Percentiles rank a stretch among this genome's conserved stretches.
phyloP scores from a whole-genome alignment of 768 basidiomycete genomes.

The Phlegmacium glaucopus region DNA sequence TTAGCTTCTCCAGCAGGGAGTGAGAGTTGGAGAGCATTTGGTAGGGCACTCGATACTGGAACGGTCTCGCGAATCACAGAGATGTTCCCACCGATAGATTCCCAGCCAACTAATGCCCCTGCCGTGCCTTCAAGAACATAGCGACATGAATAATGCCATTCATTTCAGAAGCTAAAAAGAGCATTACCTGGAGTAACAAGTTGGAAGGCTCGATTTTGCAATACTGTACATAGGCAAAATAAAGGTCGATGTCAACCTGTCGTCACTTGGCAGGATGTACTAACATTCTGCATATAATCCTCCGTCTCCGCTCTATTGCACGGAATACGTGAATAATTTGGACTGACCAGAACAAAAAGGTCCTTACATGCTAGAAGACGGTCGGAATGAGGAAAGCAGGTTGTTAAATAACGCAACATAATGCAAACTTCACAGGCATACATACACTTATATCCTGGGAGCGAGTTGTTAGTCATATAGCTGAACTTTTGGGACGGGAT shows the following conservation, averaged over 20 bases:
- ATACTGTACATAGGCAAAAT: conserved; percentile 41
- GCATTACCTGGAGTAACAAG: conserved; percentile 50
- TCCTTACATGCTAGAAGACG: conserved; percentile 31
- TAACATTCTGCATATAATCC: conserved; percentile 64
- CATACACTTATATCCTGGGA: conserved; percentile 60
- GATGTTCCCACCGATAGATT: conserved; percentile 43
- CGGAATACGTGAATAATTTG: neutral
- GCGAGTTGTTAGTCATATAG: neutral
- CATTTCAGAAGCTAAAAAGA: neutral
- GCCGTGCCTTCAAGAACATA: conserved; percentile 33
- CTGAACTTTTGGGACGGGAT: neutral
- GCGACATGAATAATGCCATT: neutral
- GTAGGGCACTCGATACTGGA: conserved; percentile 56
- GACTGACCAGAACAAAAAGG: neutral
- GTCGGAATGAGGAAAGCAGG: too few species aligned
- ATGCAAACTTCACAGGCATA: too few species aligned
- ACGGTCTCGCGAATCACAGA: conserved; percentile 46
- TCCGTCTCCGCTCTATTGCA: conserved; percentile 57
- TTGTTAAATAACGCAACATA: neutral
- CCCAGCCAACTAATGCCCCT: conserved; percentile 51
- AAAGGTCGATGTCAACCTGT: neutral
- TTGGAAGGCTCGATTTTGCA: conserved; percentile 70
- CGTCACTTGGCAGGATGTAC: conserved; percentile 6
- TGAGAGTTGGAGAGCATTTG: conserved; percentile 54
- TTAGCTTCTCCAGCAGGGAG: conserved; percentile 39